Conservation (phyloP, 805 yeast species). For the Vanderwaltozyma tropicalis region DNA sequence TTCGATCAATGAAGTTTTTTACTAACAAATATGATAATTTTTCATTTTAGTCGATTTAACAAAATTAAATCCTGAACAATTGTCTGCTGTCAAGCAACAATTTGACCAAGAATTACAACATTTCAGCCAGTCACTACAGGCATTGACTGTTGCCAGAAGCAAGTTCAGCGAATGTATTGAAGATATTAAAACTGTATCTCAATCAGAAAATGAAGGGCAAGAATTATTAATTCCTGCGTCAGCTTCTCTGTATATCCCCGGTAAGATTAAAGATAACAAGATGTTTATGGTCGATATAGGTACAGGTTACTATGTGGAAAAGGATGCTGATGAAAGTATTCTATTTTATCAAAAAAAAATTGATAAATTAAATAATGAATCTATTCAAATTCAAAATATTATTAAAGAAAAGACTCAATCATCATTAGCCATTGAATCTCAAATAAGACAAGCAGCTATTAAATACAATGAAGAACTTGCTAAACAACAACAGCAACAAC, state of each 20-base stretch:
- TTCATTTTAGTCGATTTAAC: conserved; percentile 46
- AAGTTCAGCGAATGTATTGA: conserved; percentile 74
- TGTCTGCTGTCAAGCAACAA: conserved; percentile 70
- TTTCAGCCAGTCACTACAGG: conserved; percentile 71
- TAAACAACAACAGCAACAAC: conserved; percentile 4
- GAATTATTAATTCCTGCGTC: conserved; percentile 79
- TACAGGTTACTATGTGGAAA: conserved; percentile 90
- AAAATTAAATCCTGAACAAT: conserved; percentile 71
- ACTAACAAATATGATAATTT: conserved; percentile 3
- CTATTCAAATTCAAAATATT: conserved; percentile 61
- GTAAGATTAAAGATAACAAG: conserved; percentile 52
- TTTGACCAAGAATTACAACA: conserved; percentile 81
- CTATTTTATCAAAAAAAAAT: conserved; percentile 66
- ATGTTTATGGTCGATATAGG: conserved; percentile 88
- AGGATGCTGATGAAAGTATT: conserved; percentile 54
- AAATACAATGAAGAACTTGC: conserved; percentile 14
- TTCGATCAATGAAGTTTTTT: not conserved
- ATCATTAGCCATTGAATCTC: conserved; percentile 24
- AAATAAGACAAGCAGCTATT: conserved; percentile 22
- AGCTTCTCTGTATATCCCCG: conserved; percentile 82
- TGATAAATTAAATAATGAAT: conserved; percentile 59
- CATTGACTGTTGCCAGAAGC: conserved; percentile 69
- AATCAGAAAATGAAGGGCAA: conserved; percentile 33
- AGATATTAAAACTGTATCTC: conserved; percentile 49
- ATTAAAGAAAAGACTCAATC: conserved; percentile 61